Evolutionary conservation across 352 stramenopile species (phyloP).

Genomic region (Pythium coloratum): DNA sequence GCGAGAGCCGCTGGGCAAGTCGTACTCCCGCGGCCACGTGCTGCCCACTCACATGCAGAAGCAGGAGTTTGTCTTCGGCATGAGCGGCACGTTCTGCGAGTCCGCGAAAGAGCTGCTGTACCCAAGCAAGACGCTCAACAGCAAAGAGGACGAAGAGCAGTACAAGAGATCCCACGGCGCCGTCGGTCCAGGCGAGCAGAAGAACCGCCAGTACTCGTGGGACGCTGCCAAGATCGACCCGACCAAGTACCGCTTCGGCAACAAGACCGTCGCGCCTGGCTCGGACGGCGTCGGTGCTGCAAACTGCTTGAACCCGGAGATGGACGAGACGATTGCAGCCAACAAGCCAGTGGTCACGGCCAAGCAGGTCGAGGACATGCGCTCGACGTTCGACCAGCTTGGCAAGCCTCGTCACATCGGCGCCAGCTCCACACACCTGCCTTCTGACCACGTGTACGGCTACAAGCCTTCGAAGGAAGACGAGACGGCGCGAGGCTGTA

Average conservation of each 20-base stretch:
- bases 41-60: conserved; percentile 55
- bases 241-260: conserved; percentile 68
- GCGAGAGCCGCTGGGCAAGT: conserved; percentile 75
- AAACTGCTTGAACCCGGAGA: conserved; percentile 66
- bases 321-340: conserved; percentile 46
- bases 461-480: conserved; percentile 46
- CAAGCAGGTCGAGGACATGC: conserved; percentile 74
- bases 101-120: conserved; percentile 87
- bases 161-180: conserved; percentile 83
- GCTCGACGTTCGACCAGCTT: conserved; percentile 71
- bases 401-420: conserved; percentile 69
- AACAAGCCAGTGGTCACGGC: conserved; percentile 42
- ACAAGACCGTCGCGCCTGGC: conserved; percentile 40
- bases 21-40: conserved; percentile 64
- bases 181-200: conserved; percentile 82
- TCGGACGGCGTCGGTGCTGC: conserved; percentile 54
- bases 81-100: conserved; percentile 69
- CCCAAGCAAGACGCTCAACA: conserved; percentile 58
- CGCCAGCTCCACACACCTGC: conserved; percentile 35
- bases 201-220: conserved; percentile 85
- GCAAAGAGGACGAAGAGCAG: conserved; percentile 50
- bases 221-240: conserved; percentile 65
- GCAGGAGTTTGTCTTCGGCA: conserved; percentile 64
- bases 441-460: conserved; percentile 65
- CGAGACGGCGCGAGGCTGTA: conserved; percentile 68